Evolutionary conservation across 2,329 filamentous ascomycete genomes (phyloP), one percentile per base, ranked within the genome.

Genomic region (Curvularia spicifera): DNA sequence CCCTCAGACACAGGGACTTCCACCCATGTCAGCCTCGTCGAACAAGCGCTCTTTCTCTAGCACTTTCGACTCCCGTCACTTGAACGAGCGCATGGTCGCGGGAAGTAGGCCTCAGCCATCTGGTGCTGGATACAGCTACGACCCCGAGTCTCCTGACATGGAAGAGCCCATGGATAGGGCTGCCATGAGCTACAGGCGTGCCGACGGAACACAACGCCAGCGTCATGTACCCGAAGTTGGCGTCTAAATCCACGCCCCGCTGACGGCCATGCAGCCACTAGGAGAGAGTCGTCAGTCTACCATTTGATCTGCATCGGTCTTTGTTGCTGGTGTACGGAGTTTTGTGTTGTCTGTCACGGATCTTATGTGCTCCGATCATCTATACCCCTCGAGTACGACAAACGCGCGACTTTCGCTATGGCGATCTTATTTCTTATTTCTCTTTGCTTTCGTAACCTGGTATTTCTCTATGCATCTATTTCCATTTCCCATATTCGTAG

Each of bases 31-130:
- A 28, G 59, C 67, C 10, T 53, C 66, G 20, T 71, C 76, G 8
- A 75, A 78, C 57, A 83, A 83, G 65, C 80, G 81, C 44, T 76
- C 77, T 29, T 82, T 78, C 66, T 78, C 78, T 22, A 72, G 75
- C 52, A 80, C 79, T 8, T 83, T 83, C 60, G 75, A 79, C 55
- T 78, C 78, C 5, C 66, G 70, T 15, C 78, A 81, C 61, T 65
- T 81, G 42, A 74, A 74, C 29, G 77, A 78, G 56, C 79, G 79
- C 9, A 66, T 83, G 49, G 74, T 78, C 20, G 72, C 78, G 54
- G 81, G 81, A 42, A 80, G 79, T 18, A 71, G 80, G 46, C 80
- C 80, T 5, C 75, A 72, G 48, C 69, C 68, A 15, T 61, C 67
- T 13, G 69, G 64, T 24, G 61, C 71, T 15, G 65, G 63, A 31